Base-by-base conservation (phyloP, 2,329 filamentous ascomycete genomes). In the Rutstroemia sp. region DNA sequence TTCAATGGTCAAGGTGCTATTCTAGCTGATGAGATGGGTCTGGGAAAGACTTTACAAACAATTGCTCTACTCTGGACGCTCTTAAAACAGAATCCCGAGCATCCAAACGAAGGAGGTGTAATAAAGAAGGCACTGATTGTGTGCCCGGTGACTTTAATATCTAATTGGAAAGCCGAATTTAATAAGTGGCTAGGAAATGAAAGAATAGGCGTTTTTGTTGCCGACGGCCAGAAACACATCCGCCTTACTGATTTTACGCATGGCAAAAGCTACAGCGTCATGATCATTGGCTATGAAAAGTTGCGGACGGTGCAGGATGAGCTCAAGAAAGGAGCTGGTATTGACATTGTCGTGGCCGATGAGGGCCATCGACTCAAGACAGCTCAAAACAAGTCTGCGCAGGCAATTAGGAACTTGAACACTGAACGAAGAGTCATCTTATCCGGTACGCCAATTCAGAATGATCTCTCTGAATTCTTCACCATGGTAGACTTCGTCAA, bases 281-380 rank as follows among this genome's bases (percentile, higher is more conserved):
- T 88, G 83, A 85, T 89, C 61, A 81, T 89, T 57, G 86, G 86
- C 1, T 89, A 89, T 64, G 86, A 89, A 68, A 86, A 85, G 69
- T 72, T 88, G 30, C 77, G 83, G 48, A 78, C 76, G 4, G 80
- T 88, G 1, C 81, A 86, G 60, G 82, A 84, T 51, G 82, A 86
- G 51, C 70, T 89, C 46, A 79, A 81, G 60, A 81, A 81, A 64
- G 82, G 81, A 6, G 70, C 73, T 54, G 79, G 81, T 1, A 80
- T 89, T 49, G 86, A 89, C 65, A 86, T 96, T 65, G 96, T 99
- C 65, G 92, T 99, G 64, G 95, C 97, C 54, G 92, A 99, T 64
- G 94, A 99, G 72, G 94, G 94, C 0, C 94, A 99, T 69, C 87
- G 94, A 1, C 86, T 99, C 76, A 99, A 99, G 75, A 99, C 97